Evolutionary conservation across 345 rosid genomes (phyloP).

Genomic region (Linum usitatissimum): DNA sequence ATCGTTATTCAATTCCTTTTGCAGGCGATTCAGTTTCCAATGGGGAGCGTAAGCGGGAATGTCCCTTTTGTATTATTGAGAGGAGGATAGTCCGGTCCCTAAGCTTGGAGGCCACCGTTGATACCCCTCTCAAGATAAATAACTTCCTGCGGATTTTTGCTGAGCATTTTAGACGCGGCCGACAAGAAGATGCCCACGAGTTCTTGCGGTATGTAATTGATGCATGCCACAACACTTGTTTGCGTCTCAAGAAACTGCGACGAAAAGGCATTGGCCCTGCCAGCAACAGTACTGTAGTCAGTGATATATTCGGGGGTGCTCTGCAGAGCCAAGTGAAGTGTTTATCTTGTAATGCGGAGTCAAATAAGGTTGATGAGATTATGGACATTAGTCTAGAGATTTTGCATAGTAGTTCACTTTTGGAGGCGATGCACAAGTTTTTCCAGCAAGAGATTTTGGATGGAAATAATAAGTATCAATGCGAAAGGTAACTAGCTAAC

Average conservation of each 20-base stretch:
- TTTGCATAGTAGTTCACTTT: conserved; percentile 49
- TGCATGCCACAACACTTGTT: conserved; percentile 84
- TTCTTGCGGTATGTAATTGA: conserved; percentile 85
- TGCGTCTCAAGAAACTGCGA: conserved; percentile 71
- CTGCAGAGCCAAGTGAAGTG: conserved; percentile 97
- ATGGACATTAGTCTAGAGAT: conserved; percentile 96
- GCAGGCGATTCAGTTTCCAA: conserved; percentile 52
- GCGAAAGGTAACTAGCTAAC: conserved; percentile 54
- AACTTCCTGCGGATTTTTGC: conserved; percentile 57
- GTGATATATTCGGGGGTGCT: conserved; percentile 90
- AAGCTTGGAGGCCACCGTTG: conserved; percentile 42
- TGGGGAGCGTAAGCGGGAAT: conserved; percentile 55
- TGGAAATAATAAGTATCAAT: conserved; percentile 85
- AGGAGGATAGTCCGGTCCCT: conserved; percentile 69
- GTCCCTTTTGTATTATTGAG: conserved; percentile 87
- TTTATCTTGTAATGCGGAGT: conserved; percentile 68
- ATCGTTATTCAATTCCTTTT: background rate
- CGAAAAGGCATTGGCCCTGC: conserved; percentile 26
- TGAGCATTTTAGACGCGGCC: conserved; percentile 63
- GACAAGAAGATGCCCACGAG: conserved; percentile 97
- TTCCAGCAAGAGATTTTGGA: conserved; percentile 86
- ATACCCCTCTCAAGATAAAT: conserved; percentile 59
- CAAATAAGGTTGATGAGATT: conserved; percentile 89
- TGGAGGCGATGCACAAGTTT: conserved; percentile 79
- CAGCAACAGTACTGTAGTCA: conserved; percentile 39